Evolutionary conservation across 1,284 basidiomycete genomes (phyloP).

Genomic region (Boletus hoseneyae): DNA sequence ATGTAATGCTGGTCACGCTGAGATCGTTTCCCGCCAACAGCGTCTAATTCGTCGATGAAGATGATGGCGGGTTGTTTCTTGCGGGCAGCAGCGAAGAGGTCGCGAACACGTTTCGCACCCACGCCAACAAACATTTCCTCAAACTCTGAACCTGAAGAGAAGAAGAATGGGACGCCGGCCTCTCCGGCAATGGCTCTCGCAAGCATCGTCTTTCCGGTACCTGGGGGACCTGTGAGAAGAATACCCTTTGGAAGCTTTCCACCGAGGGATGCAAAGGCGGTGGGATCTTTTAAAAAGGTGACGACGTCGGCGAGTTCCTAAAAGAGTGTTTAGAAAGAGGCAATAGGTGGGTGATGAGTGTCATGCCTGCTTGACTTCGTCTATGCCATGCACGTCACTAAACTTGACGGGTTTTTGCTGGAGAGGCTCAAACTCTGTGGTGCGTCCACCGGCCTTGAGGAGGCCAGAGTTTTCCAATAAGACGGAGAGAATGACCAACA

Average conservation of each 20-base stretch:
- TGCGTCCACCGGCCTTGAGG: conserved; percentile 80
- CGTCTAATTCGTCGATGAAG: conserved; percentile 93
- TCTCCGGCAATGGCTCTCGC: conserved; percentile 96
- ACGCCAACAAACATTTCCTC: conserved; percentile 98
- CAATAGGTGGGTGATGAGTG: not conserved
- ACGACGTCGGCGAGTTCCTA: conserved; percentile 92
- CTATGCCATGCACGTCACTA: conserved; percentile 90
- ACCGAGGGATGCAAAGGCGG: conserved; percentile 83
- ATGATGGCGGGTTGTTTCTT: conserved; percentile 95
- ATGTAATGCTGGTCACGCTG: conserved; percentile 86
- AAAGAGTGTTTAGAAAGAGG: not conserved
- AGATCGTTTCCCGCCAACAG: conserved; percentile 90
- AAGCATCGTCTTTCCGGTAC: conserved; percentile 96
- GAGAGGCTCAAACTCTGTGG: conserved; percentile 72
- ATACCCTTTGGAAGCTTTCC: conserved; percentile 92
- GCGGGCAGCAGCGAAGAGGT: conserved; percentile 92
- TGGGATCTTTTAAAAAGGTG: conserved; percentile 88
- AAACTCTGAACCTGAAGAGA: conserved; percentile 89
- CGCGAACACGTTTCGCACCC: conserved; percentile 93
- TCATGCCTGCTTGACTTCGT: conserved; percentile 84
- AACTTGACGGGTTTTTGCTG: conserved; percentile 84
- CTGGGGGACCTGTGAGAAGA: conserved; percentile 83
- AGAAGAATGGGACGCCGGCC: conserved; percentile 92
- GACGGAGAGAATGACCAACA: conserved; percentile 81
- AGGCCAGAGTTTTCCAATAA: conserved; percentile 90